phyloP scores from a whole-genome alignment of 306 rosid genomes.

The Pachyrhizus erosus region DNA sequence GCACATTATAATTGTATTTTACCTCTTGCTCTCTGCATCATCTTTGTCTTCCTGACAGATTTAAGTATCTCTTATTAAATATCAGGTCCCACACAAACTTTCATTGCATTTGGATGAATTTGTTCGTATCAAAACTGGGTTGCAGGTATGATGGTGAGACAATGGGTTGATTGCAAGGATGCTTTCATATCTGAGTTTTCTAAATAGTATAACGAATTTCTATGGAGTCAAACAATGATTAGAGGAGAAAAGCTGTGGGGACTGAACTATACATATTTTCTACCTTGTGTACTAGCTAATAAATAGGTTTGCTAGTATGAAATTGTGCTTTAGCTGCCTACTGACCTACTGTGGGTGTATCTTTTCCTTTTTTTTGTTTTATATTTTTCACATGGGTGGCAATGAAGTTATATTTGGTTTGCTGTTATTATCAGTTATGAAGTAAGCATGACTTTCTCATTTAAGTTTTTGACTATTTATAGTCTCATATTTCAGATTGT shows the following conservation, averaged over 20 bases:
- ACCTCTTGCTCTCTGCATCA: slow-evolving; percentile 23
- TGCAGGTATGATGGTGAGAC: slow-evolving; percentile 63
- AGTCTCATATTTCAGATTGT: slow-evolving; percentile 61
- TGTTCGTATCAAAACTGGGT: slow-evolving; percentile 79
- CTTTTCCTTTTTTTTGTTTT: background rate
- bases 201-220: slow-evolving; percentile 19
- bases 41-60: background rate
- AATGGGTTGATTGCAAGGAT: too few relatives aligned
- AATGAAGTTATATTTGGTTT: slow-evolving; percentile 2
- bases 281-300: background rate
- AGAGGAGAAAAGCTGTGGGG: background rate
- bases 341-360: background rate
- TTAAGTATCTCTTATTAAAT: slow-evolving; percentile 39
- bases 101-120: slow-evolving; percentile 77
- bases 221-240: slow-evolving; percentile 9
- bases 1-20: slow-evolving; percentile 5
- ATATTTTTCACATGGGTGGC: background rate
- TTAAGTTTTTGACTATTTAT: slow-evolving; percentile 39
- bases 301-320: slow-evolving; percentile 31
- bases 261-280: slow-evolving; percentile 30
- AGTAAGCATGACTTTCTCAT: background rate
- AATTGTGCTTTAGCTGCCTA: slow-evolving; percentile 32
- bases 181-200: background rate
- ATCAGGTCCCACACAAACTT: slow-evolving; percentile 76
- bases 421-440: slow-evolving; percentile 7